Base-by-base conservation (phyloP, 495 filamentous ascomycete species). In the Letharia lupina region DNA sequence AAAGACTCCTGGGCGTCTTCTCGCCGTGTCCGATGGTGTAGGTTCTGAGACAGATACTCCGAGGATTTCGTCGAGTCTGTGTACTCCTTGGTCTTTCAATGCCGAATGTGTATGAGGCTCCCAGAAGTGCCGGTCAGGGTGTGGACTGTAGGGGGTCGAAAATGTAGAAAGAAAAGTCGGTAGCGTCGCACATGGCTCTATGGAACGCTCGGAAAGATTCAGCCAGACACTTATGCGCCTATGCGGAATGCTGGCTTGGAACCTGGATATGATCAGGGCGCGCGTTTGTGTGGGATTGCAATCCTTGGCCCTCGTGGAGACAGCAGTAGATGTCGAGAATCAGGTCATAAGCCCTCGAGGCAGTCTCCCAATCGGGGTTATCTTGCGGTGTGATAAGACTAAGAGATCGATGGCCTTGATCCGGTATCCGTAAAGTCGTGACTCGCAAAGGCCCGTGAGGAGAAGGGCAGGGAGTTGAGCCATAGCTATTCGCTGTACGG, bases 171-270 rank as follows among this genome's bases (percentile, higher is more conserved):
- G 39, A 35, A 61, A 1, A 15, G 28, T 5, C 9, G 9, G 13
- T 18, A 48, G 33, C 39, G 39, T 62, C 37, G 60, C 33, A 66
- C 45, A 54, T 66, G 56, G 33, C 37, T 52, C 39, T 47, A 18
- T 23, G 40, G 16, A 56, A 56, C 15, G 56, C 47, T 47, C 64
- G 44, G 64, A 61, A 65, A 54, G 23, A 66, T 56, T 50, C 35
- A 20, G 35, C 23, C 31, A 37, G 31, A 8, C 54, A 35, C 11
- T 18, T 37, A 57, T 37, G 54, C 54, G 33, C 6, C 15, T 37
- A 57, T 2, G 31, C 33, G 33, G n/a, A 37, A 20, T 57, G 54
- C 54, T 57, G 37, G 15, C 28, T 37, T 37, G 16, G 54, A 33
- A 57, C 33, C 31, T 56, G 52, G 33, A 57, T 28, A 37, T 37